Base-by-base conservation (phyloP, 208 protist genomes). In the Phytomonas francai region DNA sequence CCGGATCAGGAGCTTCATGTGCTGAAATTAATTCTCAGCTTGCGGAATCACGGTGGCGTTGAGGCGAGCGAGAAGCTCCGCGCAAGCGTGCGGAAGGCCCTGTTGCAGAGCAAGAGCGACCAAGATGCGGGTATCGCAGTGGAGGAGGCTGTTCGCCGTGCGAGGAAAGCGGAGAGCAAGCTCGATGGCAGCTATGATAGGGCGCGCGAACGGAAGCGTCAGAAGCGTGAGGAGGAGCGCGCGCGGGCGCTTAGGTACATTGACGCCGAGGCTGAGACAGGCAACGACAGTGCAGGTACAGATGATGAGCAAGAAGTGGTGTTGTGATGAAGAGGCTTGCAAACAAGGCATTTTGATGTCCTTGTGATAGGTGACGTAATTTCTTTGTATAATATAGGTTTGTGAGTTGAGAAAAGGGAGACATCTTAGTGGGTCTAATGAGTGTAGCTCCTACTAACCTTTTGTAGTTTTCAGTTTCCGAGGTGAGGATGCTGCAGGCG, bases 111-210 rank as follows among this genome's bases (percentile, higher is more conserved):
- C 34, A 51, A 7, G 28, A 73, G 80, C 57, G 83, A 84, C 49
- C 74, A 78, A 11, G 68, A 60, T 12, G 86, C 86, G 4, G 77
- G 78, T 63, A 57, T 33, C 19, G 68, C 73, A 14, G 80, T 84
- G 11, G 74, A 85, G 2, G 72, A 83, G 19, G 71, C 89, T 28
- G 63, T 92, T n/a, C 78, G 73, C n/a, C 83, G 73, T 42, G 78
- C 71, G 31, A 74, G 60, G 62, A 73, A 71, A 11, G 60, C 70
- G 28, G 71, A 81, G 57, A 87, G 83, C 31, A 87, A 84, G 59
- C 61, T 92, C 22, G 86, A 92, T 51, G 86, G 86, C 49, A 77
- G 73, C 19, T 85, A 92, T 63, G 86, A 92, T 58, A 75, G 65
- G 36, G 74, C 74, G 33, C 75, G 79, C 42, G 73, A 77, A 29